Evolutionary conservation across 768 basidiomycete genomes (phyloP).

Genomic region (Lactarius evosmus): DNA sequence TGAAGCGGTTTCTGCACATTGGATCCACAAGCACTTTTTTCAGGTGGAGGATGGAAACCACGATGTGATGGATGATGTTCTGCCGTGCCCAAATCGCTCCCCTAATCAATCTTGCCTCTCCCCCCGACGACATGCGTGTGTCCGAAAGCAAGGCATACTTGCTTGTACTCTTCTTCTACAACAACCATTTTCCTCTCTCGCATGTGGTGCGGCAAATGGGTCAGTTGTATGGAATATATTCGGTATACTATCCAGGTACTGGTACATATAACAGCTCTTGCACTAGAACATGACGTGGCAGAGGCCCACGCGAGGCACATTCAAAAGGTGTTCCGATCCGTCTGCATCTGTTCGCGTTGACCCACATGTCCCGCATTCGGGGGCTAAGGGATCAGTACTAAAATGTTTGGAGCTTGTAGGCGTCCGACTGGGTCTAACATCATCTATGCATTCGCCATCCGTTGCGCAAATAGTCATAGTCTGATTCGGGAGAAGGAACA

Average conservation of each 20-base stretch:
- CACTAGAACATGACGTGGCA: neutral
- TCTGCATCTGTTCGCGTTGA: neutral
- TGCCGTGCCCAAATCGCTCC: neutral
- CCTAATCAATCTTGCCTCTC: neutral
- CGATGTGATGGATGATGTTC: neutral
- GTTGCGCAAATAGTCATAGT: neutral
- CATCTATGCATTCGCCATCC: neutral
- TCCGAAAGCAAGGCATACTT: neutral
- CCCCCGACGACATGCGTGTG: neutral
- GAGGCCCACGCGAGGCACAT: neutral
- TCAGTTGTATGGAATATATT: neutral
- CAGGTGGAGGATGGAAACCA: neutral
- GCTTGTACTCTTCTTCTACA: neutral
- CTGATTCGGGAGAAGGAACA: neutral
- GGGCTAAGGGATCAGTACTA: neutral
- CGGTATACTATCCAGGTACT: neutral
- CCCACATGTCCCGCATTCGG: neutral
- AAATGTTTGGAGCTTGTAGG: neutral
- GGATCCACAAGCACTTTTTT: neutral
- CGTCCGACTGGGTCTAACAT: neutral
- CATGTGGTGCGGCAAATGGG: neutral
- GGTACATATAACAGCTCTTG: neutral
- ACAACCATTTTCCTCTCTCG: neutral
- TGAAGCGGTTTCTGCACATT: neutral
- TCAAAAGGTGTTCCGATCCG: neutral